Conservation (phyloP, 163 green algal genomes). For the Volvox carteri region DNA sequence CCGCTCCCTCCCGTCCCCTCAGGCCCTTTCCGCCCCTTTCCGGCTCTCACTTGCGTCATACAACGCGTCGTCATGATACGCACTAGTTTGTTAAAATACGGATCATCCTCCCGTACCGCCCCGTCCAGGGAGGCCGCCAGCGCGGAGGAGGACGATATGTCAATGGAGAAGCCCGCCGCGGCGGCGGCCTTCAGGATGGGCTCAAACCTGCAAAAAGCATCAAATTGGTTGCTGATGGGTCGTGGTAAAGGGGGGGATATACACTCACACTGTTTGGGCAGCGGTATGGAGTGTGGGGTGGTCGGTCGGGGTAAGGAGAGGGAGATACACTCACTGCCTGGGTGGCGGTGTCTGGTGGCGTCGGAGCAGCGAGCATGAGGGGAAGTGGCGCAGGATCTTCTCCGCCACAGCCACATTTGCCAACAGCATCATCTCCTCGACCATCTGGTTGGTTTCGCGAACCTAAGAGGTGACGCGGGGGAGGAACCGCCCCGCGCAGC, state of each 20-base stretch:
- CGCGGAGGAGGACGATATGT: conserved; percentile 81
- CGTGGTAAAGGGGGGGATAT: neutral
- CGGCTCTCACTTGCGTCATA: conserved; percentile 81
- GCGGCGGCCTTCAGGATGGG: conserved; percentile 73
- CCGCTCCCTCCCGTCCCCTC: neutral
- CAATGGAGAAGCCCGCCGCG: conserved; percentile 85
- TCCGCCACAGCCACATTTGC: conserved; percentile 95
- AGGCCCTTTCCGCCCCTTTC: no score
- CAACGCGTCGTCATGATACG: conserved; percentile 96
- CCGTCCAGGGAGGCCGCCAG: conserved; percentile 92
- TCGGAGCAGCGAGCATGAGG: conserved; percentile 88
- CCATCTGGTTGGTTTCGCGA: conserved; percentile 96
- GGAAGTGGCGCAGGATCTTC: conserved; percentile 88
- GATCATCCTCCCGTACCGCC: conserved; percentile 82
- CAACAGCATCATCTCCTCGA: conserved; percentile 99
- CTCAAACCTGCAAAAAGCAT: conserved; percentile 60
- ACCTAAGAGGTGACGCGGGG: conserved; percentile 68
- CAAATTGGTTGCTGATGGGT: neutral
- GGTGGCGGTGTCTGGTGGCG: conserved; percentile 84
- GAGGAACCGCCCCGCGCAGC: no score
- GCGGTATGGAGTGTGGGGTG: no score
- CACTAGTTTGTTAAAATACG: conserved; percentile 98
- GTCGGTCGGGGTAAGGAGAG: neutral
- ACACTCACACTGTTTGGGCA: conserved; percentile 73
- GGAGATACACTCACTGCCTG: conserved; percentile 77